Conservation (phyloP, 441 rosid genomes). For the Pelargonium fulgidum region DNA sequence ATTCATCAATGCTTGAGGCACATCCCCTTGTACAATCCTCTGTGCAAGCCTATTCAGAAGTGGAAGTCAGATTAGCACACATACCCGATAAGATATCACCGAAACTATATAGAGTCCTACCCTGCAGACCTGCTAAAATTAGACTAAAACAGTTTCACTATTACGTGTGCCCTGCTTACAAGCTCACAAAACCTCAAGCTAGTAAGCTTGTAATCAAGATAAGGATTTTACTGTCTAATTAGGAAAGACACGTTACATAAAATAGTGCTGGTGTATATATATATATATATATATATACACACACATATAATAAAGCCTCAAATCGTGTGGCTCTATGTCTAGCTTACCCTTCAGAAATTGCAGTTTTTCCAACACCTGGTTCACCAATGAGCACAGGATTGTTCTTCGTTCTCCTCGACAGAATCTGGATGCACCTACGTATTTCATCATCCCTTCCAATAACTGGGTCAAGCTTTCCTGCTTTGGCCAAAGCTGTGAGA, state of each 20-base stretch:
- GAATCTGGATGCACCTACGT: slow-evolving; percentile 79
- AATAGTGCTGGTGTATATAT: slow-evolving; percentile 34
- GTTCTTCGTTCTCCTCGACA: slow-evolving; percentile 89
- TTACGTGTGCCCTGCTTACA: not conserved
- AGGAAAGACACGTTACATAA: slow-evolving; percentile 37
- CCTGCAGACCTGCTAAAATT: too few species aligned
- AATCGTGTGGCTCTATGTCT: slow-evolving; percentile 35
- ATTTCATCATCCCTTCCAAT: slow-evolving; percentile 90
- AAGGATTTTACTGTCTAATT: not conserved
- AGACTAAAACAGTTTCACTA: not conserved
- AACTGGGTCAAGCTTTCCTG: slow-evolving; percentile 90
- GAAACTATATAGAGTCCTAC: not conserved
- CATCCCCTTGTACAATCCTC: slow-evolving; percentile 96
- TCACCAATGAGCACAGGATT: slow-evolving; percentile 99
- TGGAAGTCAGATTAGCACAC: slow-evolving; percentile 2
- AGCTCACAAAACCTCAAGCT: slow-evolving; percentile 4
- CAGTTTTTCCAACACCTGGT: slow-evolving; percentile 99
- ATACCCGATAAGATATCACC: not conserved
- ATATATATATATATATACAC: too few species aligned
- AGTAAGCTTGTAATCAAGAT: not conserved
- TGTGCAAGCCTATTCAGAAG: slow-evolving; percentile 78
- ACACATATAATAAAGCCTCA: slow-evolving; percentile 75
- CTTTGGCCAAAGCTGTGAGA: slow-evolving; percentile 90
- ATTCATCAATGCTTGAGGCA: slow-evolving; percentile 97
- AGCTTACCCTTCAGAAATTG: slow-evolving; percentile 99